Conservation (phyloP, 768 basidiomycete genomes). For the Mycena metata region DNA sequence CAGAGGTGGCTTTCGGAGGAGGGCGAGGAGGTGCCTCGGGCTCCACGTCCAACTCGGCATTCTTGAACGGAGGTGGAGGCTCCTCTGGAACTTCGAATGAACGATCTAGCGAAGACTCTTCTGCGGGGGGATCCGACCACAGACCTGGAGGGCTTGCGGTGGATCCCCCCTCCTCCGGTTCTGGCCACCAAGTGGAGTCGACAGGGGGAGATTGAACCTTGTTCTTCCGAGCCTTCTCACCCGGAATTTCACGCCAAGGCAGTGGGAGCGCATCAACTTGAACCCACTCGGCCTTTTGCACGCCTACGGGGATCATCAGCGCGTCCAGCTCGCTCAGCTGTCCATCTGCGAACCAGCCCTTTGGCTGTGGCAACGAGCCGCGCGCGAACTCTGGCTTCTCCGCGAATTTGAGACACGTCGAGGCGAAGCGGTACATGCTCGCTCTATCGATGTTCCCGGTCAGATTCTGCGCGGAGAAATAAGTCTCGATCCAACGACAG, state of each 20-base stretch:
- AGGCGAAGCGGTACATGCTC: conserved; percentile 10
- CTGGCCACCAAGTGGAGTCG: too few relatives aligned
- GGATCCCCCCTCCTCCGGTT: too few relatives aligned
- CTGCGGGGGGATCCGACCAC: too few relatives aligned
- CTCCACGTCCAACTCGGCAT: too few relatives aligned
- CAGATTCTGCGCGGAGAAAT: conserved; percentile 34
- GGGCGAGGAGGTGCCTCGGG: too few relatives aligned
- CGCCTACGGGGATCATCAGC: background rate
- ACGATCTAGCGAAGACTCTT: too few relatives aligned
- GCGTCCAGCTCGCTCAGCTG: background rate
- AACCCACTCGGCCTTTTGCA: background rate
- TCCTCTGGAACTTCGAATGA: too few relatives aligned
- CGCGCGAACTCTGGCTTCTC: conserved; percentile 7
- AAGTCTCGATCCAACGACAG: background rate
- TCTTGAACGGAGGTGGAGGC: too few relatives aligned
- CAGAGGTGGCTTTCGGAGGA: too few relatives aligned
- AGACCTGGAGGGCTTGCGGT: too few relatives aligned
- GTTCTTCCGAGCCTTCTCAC: background rate
- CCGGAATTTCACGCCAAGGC: background rate
- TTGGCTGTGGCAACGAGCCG: conserved; percentile 7
- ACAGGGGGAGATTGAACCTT: too few relatives aligned
- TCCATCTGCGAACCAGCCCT: background rate
- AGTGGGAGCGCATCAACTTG: background rate
- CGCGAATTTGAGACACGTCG: conserved; percentile 12
- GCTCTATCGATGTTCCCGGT: conserved; percentile 20